Conservation (phyloP, 208 protist species). For the Lotmaria passim region DNA sequence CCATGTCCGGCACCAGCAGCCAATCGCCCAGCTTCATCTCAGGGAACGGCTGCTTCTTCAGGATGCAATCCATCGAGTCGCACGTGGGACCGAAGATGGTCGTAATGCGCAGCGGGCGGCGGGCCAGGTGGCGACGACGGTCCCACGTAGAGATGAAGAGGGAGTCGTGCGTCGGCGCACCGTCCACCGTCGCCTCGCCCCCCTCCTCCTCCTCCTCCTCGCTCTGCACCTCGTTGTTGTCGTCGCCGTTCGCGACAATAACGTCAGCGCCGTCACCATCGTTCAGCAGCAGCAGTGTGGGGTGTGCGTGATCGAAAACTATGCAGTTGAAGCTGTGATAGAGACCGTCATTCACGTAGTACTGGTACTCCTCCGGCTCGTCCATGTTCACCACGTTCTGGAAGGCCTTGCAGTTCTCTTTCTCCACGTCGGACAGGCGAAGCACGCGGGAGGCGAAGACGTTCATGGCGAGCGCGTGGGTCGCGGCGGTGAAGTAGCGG, state of each 20-base stretch:
- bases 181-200: conserved; percentile 22
- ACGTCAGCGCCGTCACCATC: conserved; percentile 41
- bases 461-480: conserved; percentile 72
- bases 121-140: conserved; percentile 22
- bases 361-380: conserved; percentile 57
- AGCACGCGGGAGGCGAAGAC: conserved; percentile 60
- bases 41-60: conserved; percentile 70
- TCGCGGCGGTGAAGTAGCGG: conserved; percentile 79
- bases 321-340: conserved; percentile 91
- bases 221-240: background rate
- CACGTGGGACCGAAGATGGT: conserved; percentile 90
- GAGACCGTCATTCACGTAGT: conserved; percentile 89
- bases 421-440: conserved; percentile 36
- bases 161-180: conserved; percentile 18
- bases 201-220: conserved; percentile 20
- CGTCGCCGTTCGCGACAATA: background rate
- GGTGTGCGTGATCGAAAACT: conserved; percentile 78
- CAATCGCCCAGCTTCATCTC: conserved; percentile 85
- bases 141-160: conserved; percentile 26
- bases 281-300: conserved; percentile 52
- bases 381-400: conserved; percentile 32
- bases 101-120: conserved; percentile 51
- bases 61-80: conserved; percentile 83
- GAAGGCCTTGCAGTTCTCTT: conserved; percentile 29
- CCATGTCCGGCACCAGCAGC: conserved; percentile 80